phyloP scores from a whole-genome alignment of 352 stramenopile genomes.

The Phytophthora syringae region DNA sequence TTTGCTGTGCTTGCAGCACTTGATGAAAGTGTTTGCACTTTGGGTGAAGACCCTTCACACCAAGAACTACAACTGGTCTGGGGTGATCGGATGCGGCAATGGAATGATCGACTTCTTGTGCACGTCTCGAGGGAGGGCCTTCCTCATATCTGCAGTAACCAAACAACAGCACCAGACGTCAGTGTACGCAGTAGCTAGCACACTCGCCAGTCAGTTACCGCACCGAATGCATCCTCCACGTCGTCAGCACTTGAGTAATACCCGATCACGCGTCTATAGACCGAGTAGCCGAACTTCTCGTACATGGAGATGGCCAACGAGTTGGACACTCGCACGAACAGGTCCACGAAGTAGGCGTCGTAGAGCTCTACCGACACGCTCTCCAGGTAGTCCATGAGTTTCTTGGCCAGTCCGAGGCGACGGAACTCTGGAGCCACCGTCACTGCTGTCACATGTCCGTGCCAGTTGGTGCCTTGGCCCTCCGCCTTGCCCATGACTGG shows the following conservation, averaged over 20 bases:
- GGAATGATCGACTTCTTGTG: conserved; percentile 93
- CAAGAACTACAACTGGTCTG: conserved; percentile 66
- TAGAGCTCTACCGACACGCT: conserved; percentile 80
- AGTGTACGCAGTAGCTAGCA: too few relatives aligned
- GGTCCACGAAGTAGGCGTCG: conserved; percentile 98
- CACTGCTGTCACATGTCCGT: conserved; percentile 98
- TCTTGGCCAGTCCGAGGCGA: conserved; percentile 90
- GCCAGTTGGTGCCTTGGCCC: conserved; percentile 94
- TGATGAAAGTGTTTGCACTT: conserved; percentile 19
- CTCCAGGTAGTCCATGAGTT: conserved; percentile 96
- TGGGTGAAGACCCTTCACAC: neutral
- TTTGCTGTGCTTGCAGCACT: too few relatives aligned
- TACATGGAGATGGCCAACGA: conserved; percentile 93
- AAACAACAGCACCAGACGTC: conserved; percentile 1
- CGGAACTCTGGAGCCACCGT: conserved; percentile 97
- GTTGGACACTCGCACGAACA: conserved; percentile 99
- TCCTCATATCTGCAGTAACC: conserved; percentile 89
- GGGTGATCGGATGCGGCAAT: conserved; percentile 83
- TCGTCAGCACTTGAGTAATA: conserved; percentile 92
- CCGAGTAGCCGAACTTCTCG: conserved; percentile 92
- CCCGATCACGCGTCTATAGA: conserved; percentile 91
- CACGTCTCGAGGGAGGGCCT: conserved; percentile 88
- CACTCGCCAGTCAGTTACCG: neutral
- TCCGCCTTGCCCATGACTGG: conserved; percentile 96
- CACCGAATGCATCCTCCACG: conserved; percentile 91